phyloP scores from a whole-genome alignment of 257 asterid genomes.

The Cynanchum wilfordii region DNA sequence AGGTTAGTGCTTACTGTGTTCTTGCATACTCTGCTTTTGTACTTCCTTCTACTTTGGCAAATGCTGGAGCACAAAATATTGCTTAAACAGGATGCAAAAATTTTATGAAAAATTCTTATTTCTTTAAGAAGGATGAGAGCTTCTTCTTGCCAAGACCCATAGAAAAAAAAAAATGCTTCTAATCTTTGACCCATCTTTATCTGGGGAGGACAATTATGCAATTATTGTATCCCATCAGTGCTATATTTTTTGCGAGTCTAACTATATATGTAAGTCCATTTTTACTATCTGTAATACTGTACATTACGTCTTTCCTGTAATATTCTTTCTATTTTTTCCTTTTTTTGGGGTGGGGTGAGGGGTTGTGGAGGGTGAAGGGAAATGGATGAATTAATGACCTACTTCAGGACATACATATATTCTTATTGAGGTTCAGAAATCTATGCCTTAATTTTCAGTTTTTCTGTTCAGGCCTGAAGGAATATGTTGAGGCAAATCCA shows the following conservation, averaged over 20 bases:
- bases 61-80: not conserved
- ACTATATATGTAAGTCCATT: not conserved
- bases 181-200: not conserved
- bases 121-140: not conserved
- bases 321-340: not conserved
- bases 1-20: slow-evolving; percentile 48
- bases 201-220: not conserved
- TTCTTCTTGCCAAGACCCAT: not conserved
- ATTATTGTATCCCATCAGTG: not conserved
- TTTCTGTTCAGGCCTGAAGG: slow-evolving; percentile 71
- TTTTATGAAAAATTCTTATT: not conserved
- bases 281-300: not conserved
- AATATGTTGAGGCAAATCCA: slow-evolving; percentile 91
- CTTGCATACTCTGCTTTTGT: not conserved
- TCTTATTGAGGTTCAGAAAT: not conserved
- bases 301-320: not conserved
- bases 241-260: not conserved
- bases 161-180: not conserved
- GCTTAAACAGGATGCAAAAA: not conserved
- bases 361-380: not conserved
- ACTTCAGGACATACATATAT: not conserved
- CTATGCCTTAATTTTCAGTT: slow-evolving; percentile 15
- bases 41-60: not conserved
- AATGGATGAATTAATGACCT: not conserved
- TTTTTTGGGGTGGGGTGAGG: not conserved